Conservation (phyloP, 768 basidiomycete genomes). For the Boletus subcaerulescens region DNA sequence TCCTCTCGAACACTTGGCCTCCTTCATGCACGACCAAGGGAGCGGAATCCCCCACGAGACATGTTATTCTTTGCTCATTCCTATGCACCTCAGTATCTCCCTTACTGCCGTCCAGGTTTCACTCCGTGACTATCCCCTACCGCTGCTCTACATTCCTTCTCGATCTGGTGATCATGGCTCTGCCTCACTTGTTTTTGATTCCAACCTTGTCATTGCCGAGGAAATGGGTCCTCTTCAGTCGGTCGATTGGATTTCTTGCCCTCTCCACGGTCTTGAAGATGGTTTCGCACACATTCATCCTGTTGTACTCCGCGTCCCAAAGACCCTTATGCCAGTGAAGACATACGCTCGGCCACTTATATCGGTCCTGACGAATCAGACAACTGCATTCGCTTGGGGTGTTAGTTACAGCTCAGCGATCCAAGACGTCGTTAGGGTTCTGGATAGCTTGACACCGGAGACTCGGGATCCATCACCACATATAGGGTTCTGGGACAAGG, state of each 20-base stretch:
- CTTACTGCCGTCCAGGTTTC: slow-evolving; percentile 57
- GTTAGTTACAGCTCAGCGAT: slow-evolving; percentile 83
- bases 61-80: slow-evolving; percentile 75
- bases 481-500: slow-evolving; percentile 96
- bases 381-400: slow-evolving; percentile 84
- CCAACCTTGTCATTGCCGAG: slow-evolving; percentile 83
- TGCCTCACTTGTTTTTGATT: slow-evolving; percentile 61
- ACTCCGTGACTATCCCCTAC: slow-evolving; percentile 87
- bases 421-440: slow-evolving; percentile 78
- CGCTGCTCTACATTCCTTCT: slow-evolving; percentile 71
- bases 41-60: slow-evolving; percentile 65
- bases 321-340: slow-evolving; percentile 95
- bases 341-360: slow-evolving; percentile 79
- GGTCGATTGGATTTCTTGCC: slow-evolving; percentile 69
- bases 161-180: slow-evolving; percentile 31
- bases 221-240: slow-evolving; percentile 71
- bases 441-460: slow-evolving; percentile 77
- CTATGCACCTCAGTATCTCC: slow-evolving; percentile 72
- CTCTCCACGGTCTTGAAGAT: slow-evolving; percentile 55
- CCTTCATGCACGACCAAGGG: slow-evolving; percentile 68
- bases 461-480: slow-evolving; percentile 79
- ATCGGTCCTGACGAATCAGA: slow-evolving; percentile 56
- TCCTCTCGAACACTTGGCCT: slow-evolving; percentile 46
- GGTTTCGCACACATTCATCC: slow-evolving; percentile 49
- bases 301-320: slow-evolving; percentile 67